Conservation (phyloP, 2,329 filamentous ascomycete species). For the Pseudogymnoascus destructans region DNA sequence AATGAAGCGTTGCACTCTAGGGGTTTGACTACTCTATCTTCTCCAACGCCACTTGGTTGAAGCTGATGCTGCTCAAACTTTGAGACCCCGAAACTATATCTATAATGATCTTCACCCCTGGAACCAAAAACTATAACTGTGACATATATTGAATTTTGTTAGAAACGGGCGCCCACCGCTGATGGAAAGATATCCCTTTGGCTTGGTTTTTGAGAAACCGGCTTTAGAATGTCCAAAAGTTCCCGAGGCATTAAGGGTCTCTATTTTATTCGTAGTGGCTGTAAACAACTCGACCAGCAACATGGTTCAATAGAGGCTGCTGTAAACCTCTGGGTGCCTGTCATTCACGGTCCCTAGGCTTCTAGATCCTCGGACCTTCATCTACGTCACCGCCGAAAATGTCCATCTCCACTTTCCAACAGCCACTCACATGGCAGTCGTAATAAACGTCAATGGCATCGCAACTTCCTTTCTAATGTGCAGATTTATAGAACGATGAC, state of each 20-base stretch:
- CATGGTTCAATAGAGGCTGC: not conserved
- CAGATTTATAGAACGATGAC: constrained; percentile 9
- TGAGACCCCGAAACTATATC: not conserved
- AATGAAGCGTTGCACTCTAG: not conserved
- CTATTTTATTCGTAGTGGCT: not conserved
- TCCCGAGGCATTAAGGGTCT: not conserved
- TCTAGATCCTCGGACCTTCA: constrained; percentile 1
- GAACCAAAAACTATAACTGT: not conserved
- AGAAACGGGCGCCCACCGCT: not conserved
- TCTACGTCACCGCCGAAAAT: constrained; percentile 8
- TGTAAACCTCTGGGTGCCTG: not conserved
- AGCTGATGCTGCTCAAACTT: not conserved
- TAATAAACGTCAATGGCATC: not conserved
- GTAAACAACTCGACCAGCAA: not conserved
- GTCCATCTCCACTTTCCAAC: constrained; percentile 4
- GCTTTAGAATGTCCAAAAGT: too few relatives aligned
- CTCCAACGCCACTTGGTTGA: too few relatives aligned
- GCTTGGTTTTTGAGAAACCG: not conserved
- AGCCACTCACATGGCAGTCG: not conserved
- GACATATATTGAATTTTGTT: not conserved
- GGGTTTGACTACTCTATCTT: not conserved
- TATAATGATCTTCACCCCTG: not conserved
- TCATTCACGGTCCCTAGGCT: not conserved
- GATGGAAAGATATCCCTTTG: not conserved
- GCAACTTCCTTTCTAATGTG: not conserved